Conservation (phyloP, 2,329 filamentous ascomycete species). For the Neobulgaria alba region DNA sequence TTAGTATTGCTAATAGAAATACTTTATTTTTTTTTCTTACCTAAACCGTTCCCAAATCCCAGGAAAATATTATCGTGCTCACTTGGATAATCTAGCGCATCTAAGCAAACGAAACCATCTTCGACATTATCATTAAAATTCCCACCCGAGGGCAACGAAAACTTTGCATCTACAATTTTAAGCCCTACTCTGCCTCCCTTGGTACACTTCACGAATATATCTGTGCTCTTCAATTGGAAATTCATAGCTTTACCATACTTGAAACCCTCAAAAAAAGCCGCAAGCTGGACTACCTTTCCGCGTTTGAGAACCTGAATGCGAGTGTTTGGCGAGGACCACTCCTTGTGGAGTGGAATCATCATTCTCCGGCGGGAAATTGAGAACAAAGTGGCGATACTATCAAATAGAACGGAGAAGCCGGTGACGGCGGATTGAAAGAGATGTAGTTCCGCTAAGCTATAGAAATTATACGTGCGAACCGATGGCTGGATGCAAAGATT, state of each 20-base stretch:
- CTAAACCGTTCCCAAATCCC: conserved; percentile 63
- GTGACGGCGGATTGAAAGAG: conserved; percentile 68
- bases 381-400: conserved; percentile 61
- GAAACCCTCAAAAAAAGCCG: conserved; percentile 82
- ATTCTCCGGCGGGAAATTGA: conserved; percentile 73
- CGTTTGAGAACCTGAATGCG: conserved; percentile 71
- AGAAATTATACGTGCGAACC: conserved; percentile 61
- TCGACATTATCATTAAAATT: conserved; percentile 44
- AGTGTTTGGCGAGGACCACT: conserved; percentile 70
- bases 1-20: too few species aligned
- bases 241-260: conserved; percentile 78
- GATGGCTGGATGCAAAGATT: conserved; percentile 52
- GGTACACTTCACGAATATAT: conserved; percentile 63
- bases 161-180: conserved; percentile 79
- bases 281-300: conserved; percentile 63
- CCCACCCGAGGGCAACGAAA: conserved; percentile 57
- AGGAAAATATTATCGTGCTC: conserved; percentile 85
- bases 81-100: conserved; percentile 78
- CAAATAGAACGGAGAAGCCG: conserved; percentile 65
- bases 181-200: conserved; percentile 59
- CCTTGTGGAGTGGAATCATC: conserved; percentile 85
- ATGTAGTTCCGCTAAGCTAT: conserved; percentile 58
- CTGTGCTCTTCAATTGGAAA: conserved; percentile 72
- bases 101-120: conserved; percentile 69
- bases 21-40: too few species aligned